Conservation (phyloP, 139 green algal species). For the Chlamydomonas asymmetrica region DNA sequence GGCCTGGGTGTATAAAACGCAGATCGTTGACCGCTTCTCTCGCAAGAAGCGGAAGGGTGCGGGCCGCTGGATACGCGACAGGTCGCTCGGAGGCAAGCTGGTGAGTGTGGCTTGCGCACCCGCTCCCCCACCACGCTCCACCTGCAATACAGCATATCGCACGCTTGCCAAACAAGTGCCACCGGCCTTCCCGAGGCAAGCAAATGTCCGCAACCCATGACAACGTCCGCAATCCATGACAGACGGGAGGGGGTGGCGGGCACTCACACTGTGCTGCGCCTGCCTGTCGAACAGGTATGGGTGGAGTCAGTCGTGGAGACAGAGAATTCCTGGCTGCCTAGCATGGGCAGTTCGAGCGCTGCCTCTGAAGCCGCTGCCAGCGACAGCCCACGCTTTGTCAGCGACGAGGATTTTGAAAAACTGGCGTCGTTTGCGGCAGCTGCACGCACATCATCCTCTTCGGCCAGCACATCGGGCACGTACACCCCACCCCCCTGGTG, state of each 20-base stretch:
- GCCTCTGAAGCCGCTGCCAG: not conserved
- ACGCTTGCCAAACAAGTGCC: too few relatives aligned
- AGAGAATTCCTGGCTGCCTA: not conserved
- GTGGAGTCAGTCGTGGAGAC: not conserved
- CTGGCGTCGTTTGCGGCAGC: conserved; percentile 9
- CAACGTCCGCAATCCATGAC: too few relatives aligned
- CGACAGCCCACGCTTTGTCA: not conserved
- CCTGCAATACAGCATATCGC: too few relatives aligned
- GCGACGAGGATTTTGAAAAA: conserved; percentile 20
- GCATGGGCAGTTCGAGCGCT: not conserved
- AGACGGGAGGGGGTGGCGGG: not conserved
- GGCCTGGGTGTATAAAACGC: not conserved
- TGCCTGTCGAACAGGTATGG: not conserved
- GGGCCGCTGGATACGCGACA: conserved; percentile 55
- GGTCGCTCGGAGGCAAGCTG: conserved; percentile 53
- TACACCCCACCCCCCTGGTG: conserved; percentile 10
- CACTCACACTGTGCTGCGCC: too few relatives aligned
- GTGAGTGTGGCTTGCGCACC: conserved; percentile 25
- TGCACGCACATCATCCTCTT: not conserved
- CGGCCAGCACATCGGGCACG: not conserved
- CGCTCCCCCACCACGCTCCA: too few relatives aligned
- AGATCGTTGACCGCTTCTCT: not conserved
- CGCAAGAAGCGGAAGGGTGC: not conserved
- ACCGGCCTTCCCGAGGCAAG: too few relatives aligned
- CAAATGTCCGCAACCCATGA: too few relatives aligned